A percentile compares a stretch with the other conserved stretches of the same genome.
Conservation (phyloP, 1,284 basidiomycete species). For the Ustilago esculenta region DNA sequence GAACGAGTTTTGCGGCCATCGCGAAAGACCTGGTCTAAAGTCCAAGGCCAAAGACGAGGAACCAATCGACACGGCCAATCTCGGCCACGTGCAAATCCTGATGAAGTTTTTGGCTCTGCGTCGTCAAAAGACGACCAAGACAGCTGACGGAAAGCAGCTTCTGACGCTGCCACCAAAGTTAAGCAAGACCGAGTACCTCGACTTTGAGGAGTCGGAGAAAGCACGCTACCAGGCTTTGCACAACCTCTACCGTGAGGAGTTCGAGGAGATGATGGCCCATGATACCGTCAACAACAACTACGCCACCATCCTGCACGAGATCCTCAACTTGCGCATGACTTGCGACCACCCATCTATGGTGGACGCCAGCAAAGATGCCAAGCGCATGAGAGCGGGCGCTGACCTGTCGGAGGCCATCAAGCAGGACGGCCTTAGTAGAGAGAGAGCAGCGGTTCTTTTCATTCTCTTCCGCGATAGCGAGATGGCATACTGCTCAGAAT, state of each 20-base stretch:
- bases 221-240: conserved; percentile 88
- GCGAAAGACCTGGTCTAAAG: conserved; percentile 74
- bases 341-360: conserved; percentile 96
- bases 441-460: conserved; percentile 82
- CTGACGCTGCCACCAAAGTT: conserved; percentile 82
- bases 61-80: conserved; percentile 79
- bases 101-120: conserved; percentile 97
- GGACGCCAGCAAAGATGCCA: conserved; percentile 69
- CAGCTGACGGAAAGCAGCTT: conserved; percentile 82
- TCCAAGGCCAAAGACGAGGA: conserved; percentile 42
- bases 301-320: conserved; percentile 93
- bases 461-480: conserved; percentile 82
- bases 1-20: conserved; percentile 90
- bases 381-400: conserved; percentile 71
- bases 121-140: conserved; percentile 89
- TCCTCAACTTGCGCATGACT: conserved; percentile 81
- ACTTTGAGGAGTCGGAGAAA: conserved; percentile 84
- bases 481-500: conserved; percentile 86
- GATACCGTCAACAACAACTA: conserved; percentile 94
- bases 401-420: conserved; percentile 74
- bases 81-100: conserved; percentile 92
- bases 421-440: conserved; percentile 80
- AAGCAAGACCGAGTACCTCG: conserved; percentile 84
- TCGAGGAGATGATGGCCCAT: conserved; percentile 84
- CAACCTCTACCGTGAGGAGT: conserved; percentile 86